Conservation (phyloP, 306 rosid genomes). For the Ziziphus jujuba region DNA sequence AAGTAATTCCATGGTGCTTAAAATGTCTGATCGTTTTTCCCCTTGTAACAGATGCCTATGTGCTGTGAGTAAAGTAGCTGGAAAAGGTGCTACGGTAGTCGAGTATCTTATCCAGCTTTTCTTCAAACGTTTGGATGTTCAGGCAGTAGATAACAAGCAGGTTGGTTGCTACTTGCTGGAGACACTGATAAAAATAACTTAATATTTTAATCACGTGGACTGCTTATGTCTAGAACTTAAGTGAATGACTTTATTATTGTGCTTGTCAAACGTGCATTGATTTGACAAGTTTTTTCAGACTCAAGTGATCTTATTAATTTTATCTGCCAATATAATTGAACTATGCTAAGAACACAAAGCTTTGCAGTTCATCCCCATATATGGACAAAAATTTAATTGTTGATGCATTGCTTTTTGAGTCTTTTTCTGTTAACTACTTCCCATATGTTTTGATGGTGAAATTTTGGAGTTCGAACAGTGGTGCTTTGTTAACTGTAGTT, state of each 20-base stretch:
- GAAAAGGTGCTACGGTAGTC: constrained; percentile 73
- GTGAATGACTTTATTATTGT: not conserved
- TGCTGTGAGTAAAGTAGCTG: constrained; percentile 76
- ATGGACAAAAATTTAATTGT: not conserved
- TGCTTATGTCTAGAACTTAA: not conserved
- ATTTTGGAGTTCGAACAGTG: too few species aligned
- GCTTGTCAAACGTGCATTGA: not conserved
- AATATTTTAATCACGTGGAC: constrained; percentile 1
- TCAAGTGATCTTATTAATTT: too few species aligned
- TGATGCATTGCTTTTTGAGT: not conserved
- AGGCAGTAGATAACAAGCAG: constrained; percentile 79
- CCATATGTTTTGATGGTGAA: not conserved
- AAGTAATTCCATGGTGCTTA: not conserved
- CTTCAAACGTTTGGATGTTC: constrained; percentile 74
- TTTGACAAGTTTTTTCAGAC: not conserved
- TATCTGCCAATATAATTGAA: not conserved
- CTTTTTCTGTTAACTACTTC: not conserved
- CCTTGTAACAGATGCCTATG: constrained; percentile 76
- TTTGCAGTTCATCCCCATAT: not conserved
- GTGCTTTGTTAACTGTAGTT: not conserved
- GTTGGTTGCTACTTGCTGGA: constrained; percentile 34
- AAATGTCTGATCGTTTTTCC: not conserved
- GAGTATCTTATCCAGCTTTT: constrained; percentile 83
- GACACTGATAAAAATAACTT: not conserved
- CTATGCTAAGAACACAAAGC: not conserved